phyloP scores from a whole-genome alignment of 2,329 filamentous ascomycete genomes.

The Zymoseptoria ardabiliae region DNA sequence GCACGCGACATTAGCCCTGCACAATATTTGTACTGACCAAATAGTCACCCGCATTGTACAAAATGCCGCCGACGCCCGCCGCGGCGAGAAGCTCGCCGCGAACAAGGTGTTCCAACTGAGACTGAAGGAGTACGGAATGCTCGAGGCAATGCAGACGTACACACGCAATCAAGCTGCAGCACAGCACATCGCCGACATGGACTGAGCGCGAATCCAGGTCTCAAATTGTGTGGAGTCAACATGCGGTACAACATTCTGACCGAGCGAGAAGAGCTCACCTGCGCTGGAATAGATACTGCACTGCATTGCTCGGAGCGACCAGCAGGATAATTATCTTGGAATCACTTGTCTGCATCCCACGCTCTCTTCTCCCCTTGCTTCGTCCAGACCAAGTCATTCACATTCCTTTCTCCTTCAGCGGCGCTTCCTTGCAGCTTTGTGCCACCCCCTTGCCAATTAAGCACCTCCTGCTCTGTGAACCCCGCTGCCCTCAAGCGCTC shows the following conservation, averaged over 20 bases:
- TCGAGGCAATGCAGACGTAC: background rate
- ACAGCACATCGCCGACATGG: background rate
- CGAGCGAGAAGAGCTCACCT: background rate
- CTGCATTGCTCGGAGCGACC: background rate
- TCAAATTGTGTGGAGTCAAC: background rate
- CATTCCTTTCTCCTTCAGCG: slow-evolving; percentile 53
- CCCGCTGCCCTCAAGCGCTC: slow-evolving; percentile 70
- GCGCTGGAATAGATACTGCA: background rate
- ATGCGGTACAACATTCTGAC: background rate
- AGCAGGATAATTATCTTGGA: background rate
- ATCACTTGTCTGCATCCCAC: slow-evolving; percentile 58
- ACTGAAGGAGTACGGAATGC: background rate
- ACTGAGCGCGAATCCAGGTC: background rate
- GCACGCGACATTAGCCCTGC: background rate
- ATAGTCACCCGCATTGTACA: background rate
- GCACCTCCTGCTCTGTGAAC: slow-evolving; percentile 67
- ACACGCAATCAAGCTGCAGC: background rate
- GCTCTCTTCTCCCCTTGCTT: slow-evolving; percentile 49
- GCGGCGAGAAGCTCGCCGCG: background rate
- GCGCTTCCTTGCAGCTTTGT: slow-evolving; percentile 56
- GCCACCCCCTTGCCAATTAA: slow-evolving; percentile 61
- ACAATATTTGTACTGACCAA: background rate
- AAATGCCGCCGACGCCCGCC: background rate
- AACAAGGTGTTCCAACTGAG: background rate
- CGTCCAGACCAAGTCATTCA: slow-evolving; percentile 39